phyloP scores from a whole-genome alignment of 805 yeast genomes.

The Candida xyloterini region DNA sequence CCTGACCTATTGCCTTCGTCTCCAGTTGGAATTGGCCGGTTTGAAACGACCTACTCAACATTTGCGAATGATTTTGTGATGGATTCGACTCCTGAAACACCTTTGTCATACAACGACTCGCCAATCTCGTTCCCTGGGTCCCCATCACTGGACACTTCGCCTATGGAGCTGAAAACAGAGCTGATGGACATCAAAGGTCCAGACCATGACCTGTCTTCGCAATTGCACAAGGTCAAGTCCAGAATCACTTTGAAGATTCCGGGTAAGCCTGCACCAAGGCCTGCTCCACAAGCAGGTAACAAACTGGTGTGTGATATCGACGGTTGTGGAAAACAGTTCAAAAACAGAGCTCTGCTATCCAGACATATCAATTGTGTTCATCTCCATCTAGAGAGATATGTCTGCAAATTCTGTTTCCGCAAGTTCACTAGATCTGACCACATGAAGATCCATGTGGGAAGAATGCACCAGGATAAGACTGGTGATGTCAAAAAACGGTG shows the following conservation, averaged over 20 bases:
- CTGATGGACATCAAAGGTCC: not conserved
- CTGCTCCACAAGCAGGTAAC: constrained; percentile 17
- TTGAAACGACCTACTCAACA: constrained; percentile 9
- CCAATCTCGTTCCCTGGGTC: constrained; percentile 3
- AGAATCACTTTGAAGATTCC: constrained; percentile 11
- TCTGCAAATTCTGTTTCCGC: constrained; percentile 55
- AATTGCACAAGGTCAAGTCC: not conserved
- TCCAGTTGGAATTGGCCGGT: constrained; percentile 10
- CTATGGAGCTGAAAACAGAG: not conserved
- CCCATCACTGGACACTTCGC: constrained; percentile 5
- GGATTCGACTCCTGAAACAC: constrained; percentile 5
- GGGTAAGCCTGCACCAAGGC: constrained; percentile 4
- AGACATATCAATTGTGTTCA: constrained; percentile 68
- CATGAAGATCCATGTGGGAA: constrained; percentile 60
- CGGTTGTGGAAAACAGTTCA: constrained; percentile 44
- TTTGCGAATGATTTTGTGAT: constrained; percentile 6
- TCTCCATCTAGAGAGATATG: constrained; percentile 48
- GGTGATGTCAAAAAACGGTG: constrained; percentile 8
- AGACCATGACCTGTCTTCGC: not conserved
- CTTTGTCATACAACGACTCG: constrained; percentile 2
- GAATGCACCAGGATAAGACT: constrained; percentile 25
- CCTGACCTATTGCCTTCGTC: constrained; percentile 12
- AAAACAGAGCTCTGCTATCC: constrained; percentile 63
- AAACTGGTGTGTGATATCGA: constrained; percentile 36
- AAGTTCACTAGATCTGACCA: constrained; percentile 67